Percentiles rank a stretch among this genome's conserved stretches.
phyloP scores from a whole-genome alignment of 805 yeast species.

The Yamadazyma endophytica region DNA sequence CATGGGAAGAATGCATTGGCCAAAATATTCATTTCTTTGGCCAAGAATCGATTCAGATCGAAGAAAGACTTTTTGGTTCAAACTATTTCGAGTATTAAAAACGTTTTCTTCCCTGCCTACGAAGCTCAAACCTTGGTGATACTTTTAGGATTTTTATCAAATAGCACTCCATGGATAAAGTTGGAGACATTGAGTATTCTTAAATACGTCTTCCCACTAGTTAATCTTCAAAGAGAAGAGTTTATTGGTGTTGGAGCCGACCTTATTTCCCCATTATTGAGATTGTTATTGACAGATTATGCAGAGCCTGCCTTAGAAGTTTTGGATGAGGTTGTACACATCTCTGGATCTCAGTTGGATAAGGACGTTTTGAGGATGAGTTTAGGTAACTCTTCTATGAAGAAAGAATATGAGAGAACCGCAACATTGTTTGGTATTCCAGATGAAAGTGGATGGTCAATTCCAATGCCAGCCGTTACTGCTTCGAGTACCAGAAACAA shows the following conservation, averaged over 20 bases:
- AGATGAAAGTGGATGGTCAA: conserved; percentile 93
- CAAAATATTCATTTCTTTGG: conserved; percentile 69
- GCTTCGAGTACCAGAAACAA: conserved; percentile 87
- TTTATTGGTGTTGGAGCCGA: conserved; percentile 94
- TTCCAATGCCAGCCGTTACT: conserved; percentile 90
- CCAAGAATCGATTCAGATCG: conserved; percentile 79
- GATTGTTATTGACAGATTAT: conserved; percentile 75
- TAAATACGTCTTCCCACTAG: conserved; percentile 68
- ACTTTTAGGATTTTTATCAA: conserved; percentile 73
- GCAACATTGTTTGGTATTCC: conserved; percentile 94
- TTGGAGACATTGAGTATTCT: conserved; percentile 73
- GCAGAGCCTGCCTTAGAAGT: conserved; percentile 90
- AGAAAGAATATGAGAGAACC: conserved; percentile 78
- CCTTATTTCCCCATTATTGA: conserved; percentile 80
- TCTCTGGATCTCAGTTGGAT: conserved; percentile 89
- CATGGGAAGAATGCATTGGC: conserved; percentile 57
- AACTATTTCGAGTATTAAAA: conserved; percentile 64
- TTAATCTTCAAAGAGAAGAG: conserved; percentile 72
- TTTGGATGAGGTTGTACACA: conserved; percentile 74
- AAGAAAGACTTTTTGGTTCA: conserved; percentile 86
- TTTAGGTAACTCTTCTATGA: conserved; percentile 73
- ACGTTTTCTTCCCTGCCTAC: conserved; percentile 66
- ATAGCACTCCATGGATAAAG: conserved; percentile 75
- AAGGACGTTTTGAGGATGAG: conserved; percentile 90
- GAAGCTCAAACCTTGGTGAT: conserved; percentile 74